phyloP scores from a whole-genome alignment of 495 filamentous ascomycete genomes.

The Penicillium ucsense region DNA sequence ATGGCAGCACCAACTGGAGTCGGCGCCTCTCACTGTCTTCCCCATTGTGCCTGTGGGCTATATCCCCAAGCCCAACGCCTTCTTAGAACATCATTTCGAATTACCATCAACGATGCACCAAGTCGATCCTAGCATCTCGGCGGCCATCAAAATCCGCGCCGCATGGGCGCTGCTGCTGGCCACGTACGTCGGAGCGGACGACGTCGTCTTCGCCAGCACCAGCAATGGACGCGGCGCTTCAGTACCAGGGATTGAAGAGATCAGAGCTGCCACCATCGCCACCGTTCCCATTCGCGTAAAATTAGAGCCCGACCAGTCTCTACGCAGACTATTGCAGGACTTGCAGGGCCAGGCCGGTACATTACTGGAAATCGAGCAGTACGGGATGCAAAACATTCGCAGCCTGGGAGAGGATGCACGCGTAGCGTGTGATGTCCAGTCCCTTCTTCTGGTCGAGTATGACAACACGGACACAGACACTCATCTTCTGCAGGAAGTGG shows the following conservation, averaged over 20 bases:
- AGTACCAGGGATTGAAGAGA: slow-evolving; percentile 2
- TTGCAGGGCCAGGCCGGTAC: neutral
- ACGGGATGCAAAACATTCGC: neutral
- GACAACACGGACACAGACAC: neutral
- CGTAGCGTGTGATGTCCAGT: neutral
- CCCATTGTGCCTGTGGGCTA: too few relatives aligned
- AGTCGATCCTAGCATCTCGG: too few relatives aligned
- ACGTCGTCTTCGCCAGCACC: slow-evolving; percentile 38
- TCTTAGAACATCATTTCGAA: too few relatives aligned
- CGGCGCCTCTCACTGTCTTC: too few relatives aligned
- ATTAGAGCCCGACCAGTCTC: neutral
- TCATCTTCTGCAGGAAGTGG: too few relatives aligned
- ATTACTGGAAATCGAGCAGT: neutral
- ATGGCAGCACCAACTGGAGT: too few relatives aligned
- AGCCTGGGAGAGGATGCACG: neutral
- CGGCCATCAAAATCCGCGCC: slow-evolving; percentile 16
- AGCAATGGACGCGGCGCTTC: slow-evolving; percentile 22
- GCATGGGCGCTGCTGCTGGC: slow-evolving; percentile 36
- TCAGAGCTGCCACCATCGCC: neutral
- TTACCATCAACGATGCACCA: too few relatives aligned
- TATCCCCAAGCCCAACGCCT: too few relatives aligned
- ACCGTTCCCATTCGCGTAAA: neutral
- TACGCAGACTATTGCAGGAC: neutral
- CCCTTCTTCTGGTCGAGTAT: neutral
- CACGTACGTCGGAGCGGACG: slow-evolving; percentile 29